Evolutionary conservation across 495 filamentous ascomycete species (phyloP).

Genomic region (Podospora tetraspora): DNA sequence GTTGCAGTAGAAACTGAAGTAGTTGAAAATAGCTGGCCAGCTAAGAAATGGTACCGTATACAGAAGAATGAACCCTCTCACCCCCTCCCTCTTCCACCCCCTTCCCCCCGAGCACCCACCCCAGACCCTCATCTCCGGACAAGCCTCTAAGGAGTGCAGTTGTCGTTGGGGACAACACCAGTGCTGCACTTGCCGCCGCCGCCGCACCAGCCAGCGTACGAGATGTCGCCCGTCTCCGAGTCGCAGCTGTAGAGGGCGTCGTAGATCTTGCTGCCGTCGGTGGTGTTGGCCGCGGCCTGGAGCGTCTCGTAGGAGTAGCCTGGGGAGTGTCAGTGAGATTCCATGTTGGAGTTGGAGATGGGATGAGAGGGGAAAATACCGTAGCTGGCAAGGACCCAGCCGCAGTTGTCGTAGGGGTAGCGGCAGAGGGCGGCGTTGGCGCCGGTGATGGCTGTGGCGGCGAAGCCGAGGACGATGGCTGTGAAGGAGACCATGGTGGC

Average conservation of each 20-base stretch:
- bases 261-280: conserved; percentile 15
- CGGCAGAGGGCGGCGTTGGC: conserved; percentile 11
- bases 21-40: conserved; percentile 6
- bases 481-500: conserved; percentile 13
- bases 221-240: conserved; percentile 6
- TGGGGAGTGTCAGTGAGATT: neutral
- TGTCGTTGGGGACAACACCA: conserved; percentile 11
- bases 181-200: conserved; percentile 9
- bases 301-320: conserved; percentile 14
- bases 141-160: conserved; percentile 5
- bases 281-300: conserved; percentile 9
- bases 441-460: conserved; percentile 1
- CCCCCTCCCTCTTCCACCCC: neutral
- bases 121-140: too few relatives aligned
- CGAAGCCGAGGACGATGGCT: conserved; percentile 7
- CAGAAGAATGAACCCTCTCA: neutral
- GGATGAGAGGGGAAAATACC: neutral
- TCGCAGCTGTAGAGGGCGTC: conserved; percentile 16
- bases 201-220: conserved; percentile 6
- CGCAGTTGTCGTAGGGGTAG: conserved; percentile 15
- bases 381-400: conserved; percentile 15
- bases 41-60: neutral
- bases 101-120: neutral
- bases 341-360: neutral
- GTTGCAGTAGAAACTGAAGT: neutral